A percentile compares a stretch with the other conserved stretches of the same genome.
Evolutionary conservation across 2,329 filamentous ascomycete genomes (phyloP).

Genomic region (Diaporthe longicolla): DNA sequence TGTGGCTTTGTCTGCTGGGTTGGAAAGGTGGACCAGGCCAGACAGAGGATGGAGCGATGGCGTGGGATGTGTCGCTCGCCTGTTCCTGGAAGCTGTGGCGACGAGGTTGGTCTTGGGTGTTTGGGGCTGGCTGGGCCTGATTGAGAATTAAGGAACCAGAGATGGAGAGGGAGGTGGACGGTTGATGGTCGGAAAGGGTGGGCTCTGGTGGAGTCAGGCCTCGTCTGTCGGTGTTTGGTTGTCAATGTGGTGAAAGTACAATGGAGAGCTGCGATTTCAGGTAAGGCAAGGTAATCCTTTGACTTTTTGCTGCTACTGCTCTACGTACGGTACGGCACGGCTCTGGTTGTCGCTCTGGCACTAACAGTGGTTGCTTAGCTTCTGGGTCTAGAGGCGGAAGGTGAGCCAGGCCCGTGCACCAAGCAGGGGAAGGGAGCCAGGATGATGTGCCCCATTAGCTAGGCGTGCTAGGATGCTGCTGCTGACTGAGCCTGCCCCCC

Average conservation of each 20-base stretch:
- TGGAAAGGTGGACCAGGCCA: neutral
- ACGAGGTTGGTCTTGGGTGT: neutral
- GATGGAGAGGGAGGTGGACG: neutral
- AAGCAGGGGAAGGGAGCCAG: neutral
- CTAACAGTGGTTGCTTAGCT: neutral
- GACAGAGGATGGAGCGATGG: neutral
- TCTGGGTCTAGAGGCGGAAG: slow-evolving; percentile 8
- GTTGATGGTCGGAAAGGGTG: neutral
- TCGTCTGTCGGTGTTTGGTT: slow-evolving; percentile 2
- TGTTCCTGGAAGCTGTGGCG: slow-evolving; percentile 15
- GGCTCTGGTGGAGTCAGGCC: neutral
- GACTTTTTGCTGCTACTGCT: neutral
- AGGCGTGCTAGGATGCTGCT: neutral
- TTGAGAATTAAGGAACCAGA: neutral
- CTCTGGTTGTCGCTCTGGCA: neutral
- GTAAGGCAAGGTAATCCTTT: neutral
- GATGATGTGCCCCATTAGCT: neutral
- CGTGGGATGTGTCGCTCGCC: neutral
- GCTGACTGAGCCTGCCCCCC: neutral
- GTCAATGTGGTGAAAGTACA: neutral
- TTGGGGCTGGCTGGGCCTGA: neutral
- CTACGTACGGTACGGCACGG: neutral
- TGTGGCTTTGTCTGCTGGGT: slow-evolving; percentile 27
- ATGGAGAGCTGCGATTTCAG: neutral
- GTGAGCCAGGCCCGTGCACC: slow-evolving; percentile 5